Base-by-base conservation (phyloP, 805 yeast genomes). In the Suhomyces kilbournensis region DNA sequence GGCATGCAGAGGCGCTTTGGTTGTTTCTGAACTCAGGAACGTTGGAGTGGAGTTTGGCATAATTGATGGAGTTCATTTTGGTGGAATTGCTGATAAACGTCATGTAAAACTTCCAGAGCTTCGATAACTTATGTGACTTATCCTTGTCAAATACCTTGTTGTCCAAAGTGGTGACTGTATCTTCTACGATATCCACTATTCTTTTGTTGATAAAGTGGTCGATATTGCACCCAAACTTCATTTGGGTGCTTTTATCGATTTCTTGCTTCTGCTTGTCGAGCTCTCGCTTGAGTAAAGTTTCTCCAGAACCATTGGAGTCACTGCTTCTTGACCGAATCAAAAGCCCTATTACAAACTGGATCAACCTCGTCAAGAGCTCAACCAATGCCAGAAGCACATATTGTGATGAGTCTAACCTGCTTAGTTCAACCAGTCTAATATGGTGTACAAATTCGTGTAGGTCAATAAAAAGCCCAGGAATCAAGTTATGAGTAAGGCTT, bases 31-130 rank as follows among this genome's bases (percentile, higher is more conserved):
- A 58, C 34, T 50, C 64, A 35, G 74, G 67, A 38, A 73, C 59
- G 54, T 67, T 57, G 22, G 67, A 59, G 58, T 70, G 70, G 50
- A 66, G 61, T 47, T 66, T 68, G n/a, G 71, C 72, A 48, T 71
- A 67, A 50, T 67, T 65, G 17, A 61, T 56, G 10, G 67, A 53
- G 46, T 57, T 65, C 56, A 67, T 55, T 51, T 63, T 69, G 46
- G 57, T 64, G 8, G 69, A 56, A 52, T 66, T 68, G 28, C 67
- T 65, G 32, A 72, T 61, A 51, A 74, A 67, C 1, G 75, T 71
- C 52, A 68, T 54, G 59, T 75, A 74, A 51, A 75, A 74, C 42
- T 64, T 65, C 79, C 79, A 75, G 47, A 69, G 60, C 54, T 69
- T 71, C 26, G 67, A 53, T 15, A 67, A 52, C 46, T 63, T 60